Evolutionary conservation across 2,329 filamentous ascomycete species (phyloP), one percentile per base, ranked within the genome.

Genomic region (Phaeosphaeria sp.): DNA sequence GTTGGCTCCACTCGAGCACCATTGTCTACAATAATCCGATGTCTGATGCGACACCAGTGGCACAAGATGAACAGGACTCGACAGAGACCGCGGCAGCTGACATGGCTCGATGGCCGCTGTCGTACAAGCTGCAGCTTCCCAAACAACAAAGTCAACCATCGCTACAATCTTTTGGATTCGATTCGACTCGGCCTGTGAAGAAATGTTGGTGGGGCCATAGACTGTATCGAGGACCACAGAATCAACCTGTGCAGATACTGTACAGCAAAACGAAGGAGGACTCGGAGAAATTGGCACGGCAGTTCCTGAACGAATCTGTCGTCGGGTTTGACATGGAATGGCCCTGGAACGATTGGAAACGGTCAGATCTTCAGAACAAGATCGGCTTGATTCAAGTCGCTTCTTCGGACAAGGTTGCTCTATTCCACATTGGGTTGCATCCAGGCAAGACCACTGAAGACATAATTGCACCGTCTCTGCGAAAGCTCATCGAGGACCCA

Each of bases 281-380:
- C 2, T 89, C 90, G 18, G 92, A 97, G 73, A 77, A 80, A 6
- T 84, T 91, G 7, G 80, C 86, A 18, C 76, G 85, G 56, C 83
- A 89, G 56, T 97, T 97, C 65, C 71, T 88, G 40, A 65, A 84
- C 24, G 87, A 95, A 68, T 81, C 86, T 40, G 77, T 96, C 2
- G 74, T 97, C n/a, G 93, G 93, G 0, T 92, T 97, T 60, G 93
- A 97, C 69, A 83, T 97, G 60, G 94, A 97, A 79, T 97, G 94
- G 93, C 83, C 87, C 51, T 66, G 63, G 39, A 59, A 84, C 6
- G 82, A 86, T 0, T 79, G 72, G 6, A 81, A 74, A 20, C 67
- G 63, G 7, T 74, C 82, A 2, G 81, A 82, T 2, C 78, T 88
- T 3, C 89, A 90, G 63, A 81, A 84, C 51, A 92, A 93, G 59